Conservation (phyloP, 306 rosid genomes). For the Macrotyloma uniflorum region DNA sequence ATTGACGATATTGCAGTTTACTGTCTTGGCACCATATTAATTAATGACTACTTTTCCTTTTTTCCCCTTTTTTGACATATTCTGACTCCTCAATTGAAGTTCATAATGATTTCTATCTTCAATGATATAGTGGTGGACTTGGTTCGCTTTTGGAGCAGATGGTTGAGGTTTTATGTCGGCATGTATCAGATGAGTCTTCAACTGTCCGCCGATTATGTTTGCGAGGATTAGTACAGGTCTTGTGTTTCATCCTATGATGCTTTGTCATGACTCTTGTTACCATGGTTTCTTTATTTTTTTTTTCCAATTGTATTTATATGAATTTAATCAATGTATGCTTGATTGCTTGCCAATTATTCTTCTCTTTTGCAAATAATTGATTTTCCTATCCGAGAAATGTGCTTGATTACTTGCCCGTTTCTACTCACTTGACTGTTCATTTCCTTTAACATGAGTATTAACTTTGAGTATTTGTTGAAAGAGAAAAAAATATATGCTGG, state of each 20-base stretch:
- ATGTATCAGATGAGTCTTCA: constrained; percentile 88
- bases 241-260: constrained; percentile 24
- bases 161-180: constrained; percentile 87
- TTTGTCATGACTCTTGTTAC: not conserved
- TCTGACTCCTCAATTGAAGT: constrained; percentile 25
- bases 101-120: constrained; percentile 35
- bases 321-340: constrained; percentile 21
- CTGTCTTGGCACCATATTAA: constrained; percentile 16
- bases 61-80: not conserved
- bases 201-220: constrained; percentile 90
- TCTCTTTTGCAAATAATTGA: not conserved
- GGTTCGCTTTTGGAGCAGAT: constrained; percentile 83
- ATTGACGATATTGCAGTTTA: constrained; percentile 2
- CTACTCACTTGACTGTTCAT: not conserved
- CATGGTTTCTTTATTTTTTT: constrained; percentile 26
- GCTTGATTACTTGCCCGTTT: not conserved
- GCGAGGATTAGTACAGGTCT: constrained; percentile 95
- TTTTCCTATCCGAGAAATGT: constrained; percentile 17
- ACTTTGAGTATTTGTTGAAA: not conserved
- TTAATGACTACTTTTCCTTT: not conserved
- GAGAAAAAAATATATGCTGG: no score
- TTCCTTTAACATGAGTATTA: not conserved
- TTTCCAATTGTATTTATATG: constrained; percentile 9
- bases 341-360: constrained; percentile 24
- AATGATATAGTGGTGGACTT: constrained; percentile 67